Conservation (phyloP, 257 asterid species). For the Solanum stenotomum region DNA sequence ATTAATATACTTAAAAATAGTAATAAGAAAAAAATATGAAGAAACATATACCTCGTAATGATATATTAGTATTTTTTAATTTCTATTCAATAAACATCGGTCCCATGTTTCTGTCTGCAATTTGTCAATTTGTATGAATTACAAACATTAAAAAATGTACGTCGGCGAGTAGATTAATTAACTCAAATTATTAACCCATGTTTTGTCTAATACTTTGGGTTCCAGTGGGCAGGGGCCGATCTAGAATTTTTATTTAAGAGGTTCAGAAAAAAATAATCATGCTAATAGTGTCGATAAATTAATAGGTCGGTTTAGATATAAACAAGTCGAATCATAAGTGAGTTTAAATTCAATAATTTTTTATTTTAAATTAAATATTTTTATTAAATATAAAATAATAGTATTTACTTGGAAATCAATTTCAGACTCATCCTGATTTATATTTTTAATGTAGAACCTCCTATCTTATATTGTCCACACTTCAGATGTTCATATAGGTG, state of each 20-base stretch:
- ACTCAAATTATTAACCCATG: background rate
- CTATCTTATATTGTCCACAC: too few species aligned
- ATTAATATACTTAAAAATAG: background rate
- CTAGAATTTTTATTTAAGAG: too few species aligned
- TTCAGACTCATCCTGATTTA: too few species aligned
- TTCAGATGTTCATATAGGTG: too few species aligned
- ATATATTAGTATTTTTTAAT: background rate
- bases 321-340: accelerated
- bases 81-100: background rate
- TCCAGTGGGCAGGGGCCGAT: too few species aligned
- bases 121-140: background rate
- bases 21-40: background rate
- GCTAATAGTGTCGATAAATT: too few species aligned
- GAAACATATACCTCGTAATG: background rate
- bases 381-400: too few species aligned
- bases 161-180: background rate
- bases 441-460: background rate
- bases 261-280: too few species aligned
- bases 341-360: too few species aligned
- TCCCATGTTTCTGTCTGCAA: background rate
- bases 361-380: too few species aligned
- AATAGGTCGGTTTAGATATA: accelerated
- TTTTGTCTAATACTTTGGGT: background rate
- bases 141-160: background rate
- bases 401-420: too few species aligned